Evolutionary conservation across 306 rosid species (phyloP).

Genomic region (Quercus parvula): DNA sequence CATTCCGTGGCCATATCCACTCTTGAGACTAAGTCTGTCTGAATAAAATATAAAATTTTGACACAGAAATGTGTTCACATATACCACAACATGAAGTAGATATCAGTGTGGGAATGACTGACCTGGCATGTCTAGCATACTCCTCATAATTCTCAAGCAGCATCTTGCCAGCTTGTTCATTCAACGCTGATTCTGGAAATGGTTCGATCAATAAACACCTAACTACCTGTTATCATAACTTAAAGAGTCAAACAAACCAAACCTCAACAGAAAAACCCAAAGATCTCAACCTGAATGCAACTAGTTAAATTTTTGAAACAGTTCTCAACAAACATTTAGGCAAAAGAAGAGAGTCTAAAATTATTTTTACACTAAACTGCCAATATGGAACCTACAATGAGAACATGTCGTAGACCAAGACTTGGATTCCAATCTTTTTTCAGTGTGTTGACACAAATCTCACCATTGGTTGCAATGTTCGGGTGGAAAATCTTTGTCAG

Average conservation of each 20-base stretch:
- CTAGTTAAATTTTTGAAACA: not conserved
- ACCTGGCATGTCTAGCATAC: slow-evolving; percentile 99
- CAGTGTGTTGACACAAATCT: slow-evolving; percentile 95
- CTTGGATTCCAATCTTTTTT: slow-evolving; percentile 99
- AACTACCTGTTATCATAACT: slow-evolving; percentile 63
- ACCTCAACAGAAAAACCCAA: slow-evolving; percentile 8
- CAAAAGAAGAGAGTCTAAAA: not conserved
- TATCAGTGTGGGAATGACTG: slow-evolving; percentile 25
- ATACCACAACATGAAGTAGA: slow-evolving; percentile 1
- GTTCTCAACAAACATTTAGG: not conserved
- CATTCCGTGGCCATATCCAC: not conserved
- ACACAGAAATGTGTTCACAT: not conserved
- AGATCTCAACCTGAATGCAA: slow-evolving; percentile 9
- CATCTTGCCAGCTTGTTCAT: slow-evolving; percentile 95
- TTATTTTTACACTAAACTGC: not conserved
- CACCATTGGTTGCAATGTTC: slow-evolving; percentile 81
- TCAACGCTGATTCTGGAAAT: slow-evolving; percentile 95
- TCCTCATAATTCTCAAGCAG: slow-evolving; percentile 90
- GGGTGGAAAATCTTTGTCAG: slow-evolving; percentile 94
- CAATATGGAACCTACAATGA: slow-evolving; percentile 52
- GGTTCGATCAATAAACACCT: slow-evolving; percentile 99
- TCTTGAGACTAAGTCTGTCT: not conserved
- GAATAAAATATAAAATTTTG: not conserved
- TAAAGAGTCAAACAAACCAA: slow-evolving; percentile 2
- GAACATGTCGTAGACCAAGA: slow-evolving; percentile 89